Evolutionary conservation across 208 protist species (phyloP).

Genomic region (Leishmania braziliensis): DNA sequence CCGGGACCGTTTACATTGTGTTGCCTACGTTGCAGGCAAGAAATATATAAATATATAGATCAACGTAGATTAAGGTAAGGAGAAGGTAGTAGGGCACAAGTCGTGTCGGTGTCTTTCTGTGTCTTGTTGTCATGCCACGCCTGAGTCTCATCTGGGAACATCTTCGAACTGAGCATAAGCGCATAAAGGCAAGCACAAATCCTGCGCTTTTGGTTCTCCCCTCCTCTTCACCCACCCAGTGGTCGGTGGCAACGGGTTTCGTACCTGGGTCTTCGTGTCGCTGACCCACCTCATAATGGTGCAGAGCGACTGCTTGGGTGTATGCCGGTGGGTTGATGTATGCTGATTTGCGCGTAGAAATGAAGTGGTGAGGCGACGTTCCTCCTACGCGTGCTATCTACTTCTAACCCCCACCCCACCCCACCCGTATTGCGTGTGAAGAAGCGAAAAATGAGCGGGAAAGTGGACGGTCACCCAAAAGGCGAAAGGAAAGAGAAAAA

Average conservation of each 20-base stretch:
- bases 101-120: neutral
- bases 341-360: neutral
- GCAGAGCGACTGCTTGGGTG: neutral
- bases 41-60: neutral
- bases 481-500: neutral
- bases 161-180: neutral
- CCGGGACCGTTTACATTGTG: neutral
- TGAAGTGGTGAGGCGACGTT: neutral
- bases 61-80: neutral
- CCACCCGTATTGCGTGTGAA: neutral
- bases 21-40: neutral
- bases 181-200: neutral
- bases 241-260: neutral
- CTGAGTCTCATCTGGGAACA: neutral
- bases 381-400: neutral
- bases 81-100: neutral
- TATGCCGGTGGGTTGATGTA: neutral
- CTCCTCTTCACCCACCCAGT: neutral
- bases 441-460: neutral
- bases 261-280: neutral
- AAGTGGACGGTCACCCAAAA: neutral
- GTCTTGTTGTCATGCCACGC: neutral
- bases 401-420: neutral
- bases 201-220: neutral
- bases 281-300: neutral